Base-by-base conservation (phyloP, 2,329 filamentous ascomycete genomes). In the Gliomastix tumulicola region DNA sequence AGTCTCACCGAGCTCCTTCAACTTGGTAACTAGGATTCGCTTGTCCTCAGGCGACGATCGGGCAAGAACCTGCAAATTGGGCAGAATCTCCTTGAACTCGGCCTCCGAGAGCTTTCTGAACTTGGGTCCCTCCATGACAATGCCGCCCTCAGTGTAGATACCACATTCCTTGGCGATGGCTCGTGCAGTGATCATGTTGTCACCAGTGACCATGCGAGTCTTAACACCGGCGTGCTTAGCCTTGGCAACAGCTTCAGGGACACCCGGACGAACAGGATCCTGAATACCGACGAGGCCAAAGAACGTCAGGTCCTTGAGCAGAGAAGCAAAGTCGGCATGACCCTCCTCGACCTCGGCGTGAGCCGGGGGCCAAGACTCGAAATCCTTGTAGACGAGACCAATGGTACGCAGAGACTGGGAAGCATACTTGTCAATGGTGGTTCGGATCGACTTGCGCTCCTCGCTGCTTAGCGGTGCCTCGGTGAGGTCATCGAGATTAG, bases 391-490 rank as follows among this genome's bases (percentile, higher is more conserved):
- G 11, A 84, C 69, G 43, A 88, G 68, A 19, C 74, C 82, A 41
- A 88, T 88, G 2, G 83, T 88, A 38, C 84, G 77, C 16, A 88
- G 71, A 13, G 83, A 87, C 31, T 76, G 66, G 9, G 67, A 68
- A 13, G 78, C 78, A 44, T 82, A 82, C 5, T 66, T 64, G 36
- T 73, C 69, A 45, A 82, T 82, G 37, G 75, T 58, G 23, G 62
- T 50, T 36, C 66, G 66, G 23, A 82, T 57, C 2, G 65, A 67
- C 31, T 76, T 66, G 21, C 70, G 67, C 44, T 79, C 74, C n/a
- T 63, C 63, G 3, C 35, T 34, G 1, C 45, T 27, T 2, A 52
- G 41, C 11, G 57, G 63, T 1, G 37, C 37, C 2, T 44, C 37
- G 27, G 58, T 51, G 13, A 63, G 48, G 3, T 39, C 18, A 6